Conservation (phyloP, 306 rosid species). For the Ceratonia siliqua region DNA sequence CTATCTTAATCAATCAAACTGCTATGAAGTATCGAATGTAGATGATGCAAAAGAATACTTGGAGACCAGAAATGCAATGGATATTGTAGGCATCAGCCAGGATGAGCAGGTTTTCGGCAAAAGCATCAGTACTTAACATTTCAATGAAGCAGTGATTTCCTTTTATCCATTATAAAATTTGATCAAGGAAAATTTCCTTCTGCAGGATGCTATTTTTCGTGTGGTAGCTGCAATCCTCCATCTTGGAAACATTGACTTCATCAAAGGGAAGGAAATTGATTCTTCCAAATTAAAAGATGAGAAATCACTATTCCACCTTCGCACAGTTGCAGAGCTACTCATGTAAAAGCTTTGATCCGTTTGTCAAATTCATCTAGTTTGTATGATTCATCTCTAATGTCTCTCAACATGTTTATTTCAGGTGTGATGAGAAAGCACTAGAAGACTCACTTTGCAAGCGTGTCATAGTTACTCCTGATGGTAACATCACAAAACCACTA, state of each 20-base stretch:
- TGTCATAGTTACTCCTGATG: conserved; percentile 91
- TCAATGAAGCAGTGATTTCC: conserved; percentile 8
- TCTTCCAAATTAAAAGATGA: conserved; percentile 81
- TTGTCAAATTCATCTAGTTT: conserved; percentile 4
- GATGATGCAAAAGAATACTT: conserved; percentile 87
- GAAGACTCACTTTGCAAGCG: conserved; percentile 88
- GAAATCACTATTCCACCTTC: conserved; percentile 70
- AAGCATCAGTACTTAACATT: conserved; percentile 23
- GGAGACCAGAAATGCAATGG: conserved; percentile 91
- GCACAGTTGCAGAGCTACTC: conserved; percentile 69
- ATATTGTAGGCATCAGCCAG: conserved; percentile 80
- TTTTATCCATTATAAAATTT: conserved; percentile 20
- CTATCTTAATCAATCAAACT: conserved; percentile 79
- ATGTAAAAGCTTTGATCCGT: conserved; percentile 51
- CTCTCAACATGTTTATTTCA: conserved; percentile 42
- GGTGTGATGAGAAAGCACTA: conserved; percentile 68
- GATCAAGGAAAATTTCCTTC: conserved; percentile 28
- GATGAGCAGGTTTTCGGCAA: conserved; percentile 71
- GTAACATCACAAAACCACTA: conserved; percentile 74
- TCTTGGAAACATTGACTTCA: conserved; percentile 76
- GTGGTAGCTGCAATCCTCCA: conserved; percentile 87
- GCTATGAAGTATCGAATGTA: conserved; percentile 76
- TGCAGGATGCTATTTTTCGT: conserved; percentile 81
- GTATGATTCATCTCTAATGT: conserved; percentile 4
- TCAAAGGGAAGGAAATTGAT: conserved; percentile 77